Conservation (phyloP, 1,284 basidiomycete genomes). For the Rhodofomes roseus region DNA sequence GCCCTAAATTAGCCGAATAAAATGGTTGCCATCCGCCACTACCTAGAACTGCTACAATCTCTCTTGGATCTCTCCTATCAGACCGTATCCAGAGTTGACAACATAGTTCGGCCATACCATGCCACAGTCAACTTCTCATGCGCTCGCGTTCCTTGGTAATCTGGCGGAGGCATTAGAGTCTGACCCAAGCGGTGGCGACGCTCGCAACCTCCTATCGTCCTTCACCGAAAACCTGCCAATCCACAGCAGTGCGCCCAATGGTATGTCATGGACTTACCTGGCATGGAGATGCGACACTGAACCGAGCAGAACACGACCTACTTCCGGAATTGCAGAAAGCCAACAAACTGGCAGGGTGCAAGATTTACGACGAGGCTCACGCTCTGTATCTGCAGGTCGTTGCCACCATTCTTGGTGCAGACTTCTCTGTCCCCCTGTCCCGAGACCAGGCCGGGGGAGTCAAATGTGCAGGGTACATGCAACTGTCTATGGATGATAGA, state of each 20-base stretch:
- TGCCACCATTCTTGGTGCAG: constrained; percentile 6
- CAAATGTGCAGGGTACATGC: constrained; percentile 9
- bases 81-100: no score
- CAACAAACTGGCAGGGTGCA: constrained; percentile 6
- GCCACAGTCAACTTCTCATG: neutral
- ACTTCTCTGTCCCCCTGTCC: constrained; percentile 9
- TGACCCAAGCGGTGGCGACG: neutral
- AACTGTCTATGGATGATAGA: constrained; percentile 15
- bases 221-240: neutral
- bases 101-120: no score
- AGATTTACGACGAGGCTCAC: constrained; percentile 6
- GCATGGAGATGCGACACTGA: neutral
- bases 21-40: no score
- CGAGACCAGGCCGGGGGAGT: constrained; percentile 12
- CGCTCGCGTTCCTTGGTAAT: no score
- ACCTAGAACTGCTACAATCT: no score
- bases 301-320: neutral
- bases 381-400: constrained; percentile 10
- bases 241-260: neutral
- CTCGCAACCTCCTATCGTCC: neutral
- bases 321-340: neutral
- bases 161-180: neutral
- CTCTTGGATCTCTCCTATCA: no score
- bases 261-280: neutral
- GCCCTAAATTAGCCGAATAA: no score